These are phyloP conservation scores for Blastosporella zonata DNA, from an alignment of 1,284 basidiomycete species.

Conservation along the genomic window DNA sequence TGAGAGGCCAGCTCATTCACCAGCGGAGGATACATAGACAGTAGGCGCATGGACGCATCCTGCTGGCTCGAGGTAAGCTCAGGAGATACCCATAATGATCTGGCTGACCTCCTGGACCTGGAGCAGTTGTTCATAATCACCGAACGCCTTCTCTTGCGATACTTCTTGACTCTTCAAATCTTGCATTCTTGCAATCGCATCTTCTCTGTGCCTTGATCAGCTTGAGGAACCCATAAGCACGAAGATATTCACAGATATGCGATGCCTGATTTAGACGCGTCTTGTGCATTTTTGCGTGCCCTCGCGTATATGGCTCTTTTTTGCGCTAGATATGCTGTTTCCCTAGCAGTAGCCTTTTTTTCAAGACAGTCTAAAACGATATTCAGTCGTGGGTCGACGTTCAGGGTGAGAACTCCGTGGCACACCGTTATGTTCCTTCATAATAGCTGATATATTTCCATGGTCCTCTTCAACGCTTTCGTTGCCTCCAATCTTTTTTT, in stretches of 20 bases:
- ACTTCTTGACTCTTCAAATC: slow-evolving; percentile 22
- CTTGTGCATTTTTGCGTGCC: slow-evolving; percentile 27
- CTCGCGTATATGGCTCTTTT: slow-evolving; percentile 28
- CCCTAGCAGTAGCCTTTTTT: slow-evolving; percentile 17
- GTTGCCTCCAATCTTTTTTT: slow-evolving; percentile 1
- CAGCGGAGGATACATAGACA: slow-evolving; percentile 23
- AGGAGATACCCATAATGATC: slow-evolving; percentile 8
- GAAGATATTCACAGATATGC: slow-evolving; percentile 22
- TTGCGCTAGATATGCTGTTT: slow-evolving; percentile 21
- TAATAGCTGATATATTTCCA: slow-evolving; percentile 7
- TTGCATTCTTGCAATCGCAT: slow-evolving; percentile 19
- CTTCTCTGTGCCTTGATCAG: slow-evolving; percentile 20
- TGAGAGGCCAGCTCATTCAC: slow-evolving; percentile 25
- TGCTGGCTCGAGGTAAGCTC: slow-evolving; percentile 12
- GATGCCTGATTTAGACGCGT: slow-evolving; percentile 25
- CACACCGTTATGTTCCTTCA: slow-evolving; percentile 13
- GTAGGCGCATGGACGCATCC: slow-evolving; percentile 22
- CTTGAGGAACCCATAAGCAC: neutral
- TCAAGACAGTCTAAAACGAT: slow-evolving; percentile 18
- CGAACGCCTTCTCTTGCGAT: slow-evolving; percentile 18
- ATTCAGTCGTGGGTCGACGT: neutral
- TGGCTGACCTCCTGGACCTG: slow-evolving; percentile 19
- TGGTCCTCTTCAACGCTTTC: slow-evolving; percentile 5
- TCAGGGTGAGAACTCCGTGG: neutral
- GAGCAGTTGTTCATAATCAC: slow-evolving; percentile 21